Percentiles rank a stretch among this genome's conserved stretches.
These are phyloP conservation scores for Flaveria linearis DNA, from an alignment of 129 eudicot genomes.

Conservation along the genomic window DNA sequence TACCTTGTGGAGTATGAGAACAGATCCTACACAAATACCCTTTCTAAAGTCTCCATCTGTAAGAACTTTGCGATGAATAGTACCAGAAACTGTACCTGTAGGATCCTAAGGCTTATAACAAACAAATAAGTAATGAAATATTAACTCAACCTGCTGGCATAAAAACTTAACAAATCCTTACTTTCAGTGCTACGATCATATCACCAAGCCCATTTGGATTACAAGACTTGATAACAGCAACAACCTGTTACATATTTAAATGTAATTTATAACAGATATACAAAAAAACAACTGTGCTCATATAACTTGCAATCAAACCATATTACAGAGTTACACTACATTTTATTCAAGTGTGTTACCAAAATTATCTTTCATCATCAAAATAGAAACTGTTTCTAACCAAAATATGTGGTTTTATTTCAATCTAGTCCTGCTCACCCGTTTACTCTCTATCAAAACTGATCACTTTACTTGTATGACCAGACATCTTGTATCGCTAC, in stretches of 20 bases:
- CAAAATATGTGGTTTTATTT: background rate
- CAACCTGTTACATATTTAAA: slow-evolving; percentile 56
- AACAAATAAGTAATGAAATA: slow-evolving; percentile 27
- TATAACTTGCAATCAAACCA: slow-evolving; percentile 12
- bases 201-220: slow-evolving; percentile 82
- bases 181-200: slow-evolving; percentile 70
- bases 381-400: background rate
- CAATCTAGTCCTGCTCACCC: background rate
- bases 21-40: slow-evolving; percentile 59
- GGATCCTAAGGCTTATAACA: slow-evolving; percentile 59
- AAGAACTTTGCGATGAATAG: slow-evolving; percentile 73
- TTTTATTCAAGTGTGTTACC: background rate
- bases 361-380: background rate
- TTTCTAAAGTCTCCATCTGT: slow-evolving; percentile 52
- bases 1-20: slow-evolving; percentile 73
- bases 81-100: slow-evolving; percentile 66
- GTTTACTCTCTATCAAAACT: slow-evolving; percentile 9
- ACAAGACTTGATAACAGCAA: slow-evolving; percentile 75
- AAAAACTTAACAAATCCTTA: slow-evolving; percentile 20
- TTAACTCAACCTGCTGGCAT: background rate
- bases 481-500: background rate
- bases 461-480: background rate
- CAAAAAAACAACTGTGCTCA: slow-evolving; percentile 6
- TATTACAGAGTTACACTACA: background rate
- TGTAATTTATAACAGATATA: background rate